Conservation (phyloP, 1,284 basidiomycete species). For the Rugosomyces carneus region DNA sequence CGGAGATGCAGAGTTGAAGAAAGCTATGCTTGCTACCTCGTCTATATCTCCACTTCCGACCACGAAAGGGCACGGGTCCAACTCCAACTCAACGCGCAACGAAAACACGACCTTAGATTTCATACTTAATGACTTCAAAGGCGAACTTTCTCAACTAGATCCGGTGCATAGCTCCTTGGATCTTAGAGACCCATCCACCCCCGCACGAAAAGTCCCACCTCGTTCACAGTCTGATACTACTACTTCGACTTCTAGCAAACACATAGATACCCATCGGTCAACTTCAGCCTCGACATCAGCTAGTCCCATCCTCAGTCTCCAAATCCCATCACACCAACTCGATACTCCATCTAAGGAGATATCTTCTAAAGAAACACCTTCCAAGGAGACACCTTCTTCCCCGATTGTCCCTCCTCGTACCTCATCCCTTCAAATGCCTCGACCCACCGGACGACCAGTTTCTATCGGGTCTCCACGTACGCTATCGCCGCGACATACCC, state of each 20-base stretch:
- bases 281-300: conserved; percentile 13
- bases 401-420: conserved; percentile 51
- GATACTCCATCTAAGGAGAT: conserved; percentile 23
- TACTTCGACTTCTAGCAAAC: conserved; percentile 16
- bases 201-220: conserved; percentile 36
- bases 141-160: conserved; percentile 60
- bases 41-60: conserved; percentile 31
- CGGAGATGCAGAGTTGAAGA: conserved; percentile 57
- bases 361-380: conserved; percentile 25
- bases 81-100: conserved; percentile 26
- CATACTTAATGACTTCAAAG: conserved; percentile 64
- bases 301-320: conserved; percentile 30
- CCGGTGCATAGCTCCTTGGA: conserved; percentile 48
- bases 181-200: conserved; percentile 57
- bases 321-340: conserved; percentile 25
- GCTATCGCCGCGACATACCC: conserved; percentile 27
- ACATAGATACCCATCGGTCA: conserved; percentile 14
- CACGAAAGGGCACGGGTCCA: conserved; percentile 22
- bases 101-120: conserved; percentile 49
- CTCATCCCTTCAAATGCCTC: conserved; percentile 48
- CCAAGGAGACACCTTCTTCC: conserved; percentile 22
- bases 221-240: conserved; percentile 22
- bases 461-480: conserved; percentile 25
- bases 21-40: conserved; percentile 31
- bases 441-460: conserved; percentile 32